Evolutionary conservation across 2,329 filamentous ascomycete genomes (phyloP), one percentile per base, ranked within the genome.

Genomic region (Westerdykella ornata): DNA sequence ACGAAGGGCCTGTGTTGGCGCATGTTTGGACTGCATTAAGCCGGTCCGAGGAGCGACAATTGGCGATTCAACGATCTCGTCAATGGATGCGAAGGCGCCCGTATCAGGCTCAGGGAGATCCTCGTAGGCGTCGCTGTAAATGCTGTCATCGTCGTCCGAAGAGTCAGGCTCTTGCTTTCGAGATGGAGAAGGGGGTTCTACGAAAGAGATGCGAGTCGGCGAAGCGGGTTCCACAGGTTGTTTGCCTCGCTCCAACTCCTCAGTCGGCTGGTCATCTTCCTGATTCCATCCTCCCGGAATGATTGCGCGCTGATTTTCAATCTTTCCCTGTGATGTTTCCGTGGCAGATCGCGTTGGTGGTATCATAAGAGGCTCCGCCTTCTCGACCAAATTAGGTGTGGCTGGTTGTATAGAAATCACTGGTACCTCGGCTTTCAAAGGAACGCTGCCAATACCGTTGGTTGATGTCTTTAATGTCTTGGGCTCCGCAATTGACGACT

Each of bases 121-220:
- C 63, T 89, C 85, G 40, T 82, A 82, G 1, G 85, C 85, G 63
- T 89, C 85, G 49, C 82, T 87, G 58, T 86, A 89, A 17, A 85
- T 74, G 46, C 76, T 82, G 43, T 58, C 64, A 32, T 61, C 53
- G 48, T 68, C 60, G 22, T 26, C 22, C 12, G 61, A 64, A 4
- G 49, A 53, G 2, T 60, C 53, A 5, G 41, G 5, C 18, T 15
- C 18, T 29, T 39, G 28, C 19, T 34, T 36, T 16, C 38, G 28
- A 18, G 26, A 28, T 14, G 19, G n/a, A 20, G 35, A n/a, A 15
- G 46, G 42, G 9, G 44, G 39, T 9, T 53, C 39, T 17, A 17
- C 30, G 14, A 33, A 33, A 6, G 30, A 59, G 51, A 5, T 62
- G 60, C 30, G 66, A 58, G 36, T 73, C 67, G 36, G 64, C 68